Evolutionary conservation across 495 filamentous ascomycete species (phyloP), one percentile per base, ranked within the genome.

Genomic region (Podospora pseudopauciseta): DNA sequence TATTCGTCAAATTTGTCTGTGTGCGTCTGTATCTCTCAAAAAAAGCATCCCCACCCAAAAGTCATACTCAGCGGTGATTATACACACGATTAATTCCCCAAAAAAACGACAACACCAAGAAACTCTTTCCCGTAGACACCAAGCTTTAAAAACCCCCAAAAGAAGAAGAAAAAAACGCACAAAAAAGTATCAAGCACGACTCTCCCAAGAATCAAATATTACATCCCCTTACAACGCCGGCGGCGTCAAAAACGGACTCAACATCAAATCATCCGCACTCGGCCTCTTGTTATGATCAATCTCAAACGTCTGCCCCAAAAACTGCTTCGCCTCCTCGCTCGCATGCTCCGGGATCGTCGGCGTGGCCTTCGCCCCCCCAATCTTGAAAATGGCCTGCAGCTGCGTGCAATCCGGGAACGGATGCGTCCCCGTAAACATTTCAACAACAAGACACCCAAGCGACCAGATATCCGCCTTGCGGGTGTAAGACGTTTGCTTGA

Each of bases 381-480:
- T 98, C 79, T 96, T 95, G 82, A 98, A 99, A 77, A 99, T 99
- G 60, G 95, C 95, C 76, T 98, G 95, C 70, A 99, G 80, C 80
- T 99, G 95, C 60, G 91, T 94, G 80, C 93, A 97, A 80, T 97
- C 94, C 0, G 95, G 95, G 86, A 97, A 97, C 16, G 95, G 95
- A 75, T 99, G 95, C 32, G 87, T 89, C 54, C 95, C 95, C 18
- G 94, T 98, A 82, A 99, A 96, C 95, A 99, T 99, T 80, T 99
- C 95, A 30, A 99, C 95, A 59, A 99, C 91, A 20, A 99, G 81
- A 78, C 95, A 99, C 26, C 95, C 95, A 44, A 99, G 84, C 65
- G 92, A 96, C 95, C 95, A 99, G 75, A 99, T 98, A 77, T 99
- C 95, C n/a, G 96, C 95, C 80, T 99, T 99, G 76, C 94, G 93